These are phyloP conservation scores for Eimeria zaria DNA, from an alignment of 169 alveolate species.

Conservation along the genomic window DNA sequence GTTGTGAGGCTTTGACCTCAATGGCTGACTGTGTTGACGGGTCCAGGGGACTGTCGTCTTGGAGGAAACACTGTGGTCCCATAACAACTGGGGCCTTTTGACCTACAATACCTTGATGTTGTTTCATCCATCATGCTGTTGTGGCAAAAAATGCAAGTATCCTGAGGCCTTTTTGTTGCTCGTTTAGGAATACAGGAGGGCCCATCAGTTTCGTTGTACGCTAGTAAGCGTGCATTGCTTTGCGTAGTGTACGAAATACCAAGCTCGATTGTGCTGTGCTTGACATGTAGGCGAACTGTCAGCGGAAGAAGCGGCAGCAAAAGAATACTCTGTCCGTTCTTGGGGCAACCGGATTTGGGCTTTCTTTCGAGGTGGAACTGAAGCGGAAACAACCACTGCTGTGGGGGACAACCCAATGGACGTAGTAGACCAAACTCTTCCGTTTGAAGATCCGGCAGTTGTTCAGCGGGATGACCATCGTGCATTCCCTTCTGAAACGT, in stretches of 20 bases:
- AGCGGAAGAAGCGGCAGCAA: constrained; percentile 79
- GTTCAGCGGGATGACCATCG: constrained; percentile 85
- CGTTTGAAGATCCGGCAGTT: constrained; percentile 78
- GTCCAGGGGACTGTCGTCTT: background rate
- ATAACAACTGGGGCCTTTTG: background rate
- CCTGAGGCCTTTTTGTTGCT: background rate
- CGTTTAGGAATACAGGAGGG: background rate
- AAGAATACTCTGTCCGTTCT: constrained; percentile 62
- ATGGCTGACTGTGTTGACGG: background rate
- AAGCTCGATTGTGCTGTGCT: background rate
- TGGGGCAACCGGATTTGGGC: constrained; percentile 72
- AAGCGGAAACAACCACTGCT: constrained; percentile 21
- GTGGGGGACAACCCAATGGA: constrained; percentile 22
- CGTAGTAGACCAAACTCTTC: constrained; percentile 73
- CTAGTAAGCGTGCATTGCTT: background rate
- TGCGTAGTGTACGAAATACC: background rate
- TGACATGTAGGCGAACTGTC: constrained; percentile 81
- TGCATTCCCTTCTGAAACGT: constrained; percentile 72
- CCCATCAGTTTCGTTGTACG: background rate
- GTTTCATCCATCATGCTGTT: background rate
- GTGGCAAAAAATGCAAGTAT: background rate
- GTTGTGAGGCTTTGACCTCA: constrained; percentile 30
- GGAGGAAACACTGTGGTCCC: background rate
- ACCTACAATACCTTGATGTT: background rate
- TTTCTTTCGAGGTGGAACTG: constrained; percentile 69